phyloP scores from a whole-genome alignment of 371 early-diverging fungal genomes.

The Actinomortierella wolfii region DNA sequence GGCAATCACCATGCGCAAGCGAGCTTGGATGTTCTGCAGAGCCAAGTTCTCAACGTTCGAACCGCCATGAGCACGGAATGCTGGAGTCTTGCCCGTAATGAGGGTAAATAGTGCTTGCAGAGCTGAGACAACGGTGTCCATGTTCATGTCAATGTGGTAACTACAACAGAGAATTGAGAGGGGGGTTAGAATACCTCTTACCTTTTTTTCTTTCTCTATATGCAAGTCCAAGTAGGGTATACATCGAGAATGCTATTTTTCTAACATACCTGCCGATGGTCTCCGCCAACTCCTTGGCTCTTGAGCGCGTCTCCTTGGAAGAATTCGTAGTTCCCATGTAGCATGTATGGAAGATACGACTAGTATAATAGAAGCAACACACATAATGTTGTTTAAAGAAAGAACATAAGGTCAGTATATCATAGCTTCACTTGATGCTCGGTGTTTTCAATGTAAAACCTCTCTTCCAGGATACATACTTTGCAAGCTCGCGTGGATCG shows the following conservation, averaged over 20 bases:
- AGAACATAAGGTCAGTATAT: background rate
- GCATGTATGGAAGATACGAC: constrained; percentile 90
- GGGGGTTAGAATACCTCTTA: background rate
- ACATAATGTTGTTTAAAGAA: constrained; percentile 2
- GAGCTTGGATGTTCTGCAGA: constrained; percentile 96
- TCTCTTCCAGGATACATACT: constrained; percentile 34
- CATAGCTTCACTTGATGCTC: too few species aligned
- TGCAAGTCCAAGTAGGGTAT: too few species aligned
- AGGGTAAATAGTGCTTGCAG: constrained; percentile 76
- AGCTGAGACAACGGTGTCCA: constrained; percentile 83
- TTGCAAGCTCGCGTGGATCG: constrained; percentile 83
- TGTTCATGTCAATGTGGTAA: constrained; percentile 88
- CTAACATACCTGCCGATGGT: constrained; percentile 73
- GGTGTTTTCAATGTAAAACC: too few species aligned
- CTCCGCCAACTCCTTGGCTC: constrained; percentile 82
- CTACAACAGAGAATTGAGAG: constrained; percentile 47
- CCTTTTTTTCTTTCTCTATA: too few species aligned
- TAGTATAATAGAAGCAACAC: constrained; percentile 15
- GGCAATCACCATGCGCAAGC: constrained; percentile 93
- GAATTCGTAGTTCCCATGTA: constrained; percentile 97
- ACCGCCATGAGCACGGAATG: constrained; percentile 88
- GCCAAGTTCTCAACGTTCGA: constrained; percentile 89
- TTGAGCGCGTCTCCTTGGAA: constrained; percentile 78
- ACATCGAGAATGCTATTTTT: too few species aligned
- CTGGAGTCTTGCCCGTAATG: constrained; percentile 82